Evolutionary conservation across 768 basidiomycete genomes (phyloP).

Genomic region (Clitopilus hobsonii): DNA sequence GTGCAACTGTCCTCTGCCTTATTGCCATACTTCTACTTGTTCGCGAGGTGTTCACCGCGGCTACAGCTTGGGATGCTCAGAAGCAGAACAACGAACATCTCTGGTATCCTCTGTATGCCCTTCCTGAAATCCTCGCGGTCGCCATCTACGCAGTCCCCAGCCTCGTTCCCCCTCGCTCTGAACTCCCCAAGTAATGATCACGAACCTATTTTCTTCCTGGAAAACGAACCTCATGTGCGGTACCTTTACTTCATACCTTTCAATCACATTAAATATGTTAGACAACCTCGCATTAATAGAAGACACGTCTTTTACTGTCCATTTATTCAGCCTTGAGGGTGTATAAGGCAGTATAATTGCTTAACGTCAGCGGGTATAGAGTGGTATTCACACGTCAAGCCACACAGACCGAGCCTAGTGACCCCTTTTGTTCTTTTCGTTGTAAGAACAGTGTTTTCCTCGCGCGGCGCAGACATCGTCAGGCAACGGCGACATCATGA

Average conservation of each 20-base stretch:
- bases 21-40: slow-evolving; percentile 18
- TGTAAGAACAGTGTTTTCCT: not conserved
- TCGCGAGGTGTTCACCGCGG: slow-evolving; percentile 15
- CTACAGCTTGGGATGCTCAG: slow-evolving; percentile 11
- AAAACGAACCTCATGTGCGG: too few relatives aligned
- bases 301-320: not conserved
- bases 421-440: not conserved
- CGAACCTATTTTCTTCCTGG: too few relatives aligned
- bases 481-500: not conserved
- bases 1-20: slow-evolving; percentile 12
- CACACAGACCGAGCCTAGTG: not conserved
- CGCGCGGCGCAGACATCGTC: too few relatives aligned
- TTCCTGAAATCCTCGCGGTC: slow-evolving; percentile 19
- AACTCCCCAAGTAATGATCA: slow-evolving; percentile 3
- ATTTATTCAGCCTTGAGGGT: not conserved
- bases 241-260: not conserved
- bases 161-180: slow-evolving; percentile 15
- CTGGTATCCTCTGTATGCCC: slow-evolving; percentile 22
- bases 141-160: slow-evolving; percentile 15
- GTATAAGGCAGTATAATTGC: too few relatives aligned
- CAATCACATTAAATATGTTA: too few relatives aligned
- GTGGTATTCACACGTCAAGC: not conserved
- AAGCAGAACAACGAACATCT: slow-evolving; percentile 16
- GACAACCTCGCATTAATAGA: too few relatives aligned
- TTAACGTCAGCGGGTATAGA: too few relatives aligned